A percentile compares a stretch with the other conserved stretches of the same genome.
These are phyloP conservation scores for Kodamaea fukazawae DNA, from an alignment of 805 yeast species.

Conservation along the genomic window DNA sequence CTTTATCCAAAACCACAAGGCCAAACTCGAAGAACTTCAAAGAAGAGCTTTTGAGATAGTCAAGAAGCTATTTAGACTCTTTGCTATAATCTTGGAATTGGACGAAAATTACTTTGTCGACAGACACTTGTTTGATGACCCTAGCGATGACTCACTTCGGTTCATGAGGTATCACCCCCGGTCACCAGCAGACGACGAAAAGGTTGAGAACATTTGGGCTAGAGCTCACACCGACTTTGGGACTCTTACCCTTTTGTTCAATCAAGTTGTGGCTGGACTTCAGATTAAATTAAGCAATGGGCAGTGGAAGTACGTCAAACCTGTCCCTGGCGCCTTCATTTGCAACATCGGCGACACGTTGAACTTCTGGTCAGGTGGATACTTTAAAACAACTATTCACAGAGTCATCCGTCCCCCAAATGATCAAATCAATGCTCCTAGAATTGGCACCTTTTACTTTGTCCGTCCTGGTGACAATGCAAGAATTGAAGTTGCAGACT, in stretches of 20 bases:
- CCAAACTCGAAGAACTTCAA: conserved; percentile 21
- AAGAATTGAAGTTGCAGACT: conserved; percentile 26
- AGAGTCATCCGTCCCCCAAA: conserved; percentile 35
- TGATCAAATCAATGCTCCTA: conserved; percentile 28
- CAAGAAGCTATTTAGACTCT: conserved; percentile 24
- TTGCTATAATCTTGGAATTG: conserved; percentile 33
- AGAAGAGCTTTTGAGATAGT: conserved; percentile 22
- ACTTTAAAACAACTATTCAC: conserved; percentile 34
- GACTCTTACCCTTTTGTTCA: conserved; percentile 31
- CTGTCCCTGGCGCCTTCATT: conserved; percentile 29
- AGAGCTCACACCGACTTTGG: conserved; percentile 39
- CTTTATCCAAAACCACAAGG: conserved; percentile 22
- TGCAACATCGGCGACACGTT: conserved; percentile 37
- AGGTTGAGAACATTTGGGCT: conserved; percentile 31
- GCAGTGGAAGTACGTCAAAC: conserved; percentile 34
- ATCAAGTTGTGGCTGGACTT: conserved; percentile 35
- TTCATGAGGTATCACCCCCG: conserved; percentile 34
- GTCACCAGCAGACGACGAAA: conserved; percentile 25
- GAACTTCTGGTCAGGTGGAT: conserved; percentile 35
- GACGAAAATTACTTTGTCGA: conserved; percentile 33
- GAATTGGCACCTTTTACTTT: conserved; percentile 36
- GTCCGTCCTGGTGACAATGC: conserved; percentile 33
- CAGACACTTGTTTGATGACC: conserved; percentile 29
- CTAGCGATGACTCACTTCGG: conserved; percentile 33
- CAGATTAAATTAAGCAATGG: conserved; percentile 30